Evolutionary conservation across 768 basidiomycete species (phyloP).

Genomic region (Pleurotus cornucopiae): DNA sequence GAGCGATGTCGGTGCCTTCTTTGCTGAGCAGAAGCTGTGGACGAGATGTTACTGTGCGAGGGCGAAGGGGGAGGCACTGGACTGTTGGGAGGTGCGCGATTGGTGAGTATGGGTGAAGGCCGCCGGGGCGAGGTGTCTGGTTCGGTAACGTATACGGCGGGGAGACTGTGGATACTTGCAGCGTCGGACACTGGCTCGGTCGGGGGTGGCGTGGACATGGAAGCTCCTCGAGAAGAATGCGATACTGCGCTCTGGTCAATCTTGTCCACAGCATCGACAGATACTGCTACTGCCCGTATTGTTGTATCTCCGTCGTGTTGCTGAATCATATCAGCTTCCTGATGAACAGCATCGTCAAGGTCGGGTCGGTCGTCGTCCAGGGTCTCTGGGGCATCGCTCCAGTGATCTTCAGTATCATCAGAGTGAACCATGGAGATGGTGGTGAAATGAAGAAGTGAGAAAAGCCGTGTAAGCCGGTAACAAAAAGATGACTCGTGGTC

Average conservation of each 20-base stretch:
- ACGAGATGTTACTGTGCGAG: constrained; percentile 20
- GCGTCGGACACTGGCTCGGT: constrained; percentile 38
- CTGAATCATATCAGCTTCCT: constrained; percentile 20
- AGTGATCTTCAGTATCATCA: constrained; percentile 29
- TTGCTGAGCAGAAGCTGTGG: constrained; percentile 26
- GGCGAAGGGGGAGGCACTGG: constrained; percentile 27
- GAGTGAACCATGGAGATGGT: constrained; percentile 18
- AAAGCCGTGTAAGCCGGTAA: constrained; percentile 8
- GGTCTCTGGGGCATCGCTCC: constrained; percentile 32
- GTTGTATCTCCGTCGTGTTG: constrained; percentile 15
- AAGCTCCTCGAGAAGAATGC: constrained; percentile 28
- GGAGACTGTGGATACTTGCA: constrained; percentile 58
- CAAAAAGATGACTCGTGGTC: neutral
- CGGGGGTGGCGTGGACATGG: constrained; percentile 29
- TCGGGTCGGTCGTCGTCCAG: constrained; percentile 25
- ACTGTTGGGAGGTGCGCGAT: neutral
- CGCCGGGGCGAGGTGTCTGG: constrained; percentile 21
- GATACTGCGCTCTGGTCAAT: constrained; percentile 21
- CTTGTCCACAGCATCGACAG: constrained; percentile 20
- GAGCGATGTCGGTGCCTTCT: constrained; percentile 45
- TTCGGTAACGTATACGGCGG: constrained; percentile 46
- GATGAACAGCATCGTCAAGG: constrained; percentile 15
- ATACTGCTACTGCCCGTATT: constrained; percentile 22
- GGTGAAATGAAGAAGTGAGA: neutral
- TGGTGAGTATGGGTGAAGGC: neutral